Base-by-base conservation (phyloP, 1,284 basidiomycete genomes). In the Phlebopus sp. region DNA sequence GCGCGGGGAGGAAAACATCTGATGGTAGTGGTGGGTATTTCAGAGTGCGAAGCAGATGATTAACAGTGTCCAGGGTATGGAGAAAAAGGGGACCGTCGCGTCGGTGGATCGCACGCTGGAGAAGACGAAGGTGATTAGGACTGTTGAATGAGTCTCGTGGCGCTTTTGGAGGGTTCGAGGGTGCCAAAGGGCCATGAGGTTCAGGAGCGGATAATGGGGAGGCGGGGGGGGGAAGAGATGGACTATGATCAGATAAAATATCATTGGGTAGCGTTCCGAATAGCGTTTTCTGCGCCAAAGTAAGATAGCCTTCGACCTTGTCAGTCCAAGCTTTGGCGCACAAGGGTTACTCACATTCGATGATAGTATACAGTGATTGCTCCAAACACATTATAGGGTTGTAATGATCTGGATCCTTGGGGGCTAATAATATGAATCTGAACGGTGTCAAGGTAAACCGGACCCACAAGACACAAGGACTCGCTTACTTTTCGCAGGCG, bases 371-470 rank as follows among this genome's bases (percentile, higher is more conserved):
- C 29, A 90, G 63, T 5, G 81, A 77, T 53, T 74, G 73, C 66
- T 86, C 82, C 29, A 90, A 69, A 57, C 84, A 84, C 72, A 83
- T 76, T 47, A 90, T 81, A 13, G 87, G 87, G 60, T 85, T 84
- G 61, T 89, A 90, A 58, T 88, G 85, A 57, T 90, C 85, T 55
- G 80, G 80, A 69, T 90, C 87, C 60, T 82, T 87, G 15, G 87
- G 87, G 37, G 74, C 78, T 39, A 88, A 75, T 47, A 90, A 73
- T 49, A 86, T 74, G 67, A 81, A 89, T 60, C 86, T 89, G 42
- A 32, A 9, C 48, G 37, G 34, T 47, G 17, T 31, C 47, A 47
- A 11, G 37, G 51, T 51, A 42, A 30, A 37, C 7, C 23, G 14
- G n/a, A 34, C 27, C 5, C n/a, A 37, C 30, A 44, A 34, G 11